Conservation (phyloP, 73 alveolate species). For the Paramecium pentaurelia region DNA sequence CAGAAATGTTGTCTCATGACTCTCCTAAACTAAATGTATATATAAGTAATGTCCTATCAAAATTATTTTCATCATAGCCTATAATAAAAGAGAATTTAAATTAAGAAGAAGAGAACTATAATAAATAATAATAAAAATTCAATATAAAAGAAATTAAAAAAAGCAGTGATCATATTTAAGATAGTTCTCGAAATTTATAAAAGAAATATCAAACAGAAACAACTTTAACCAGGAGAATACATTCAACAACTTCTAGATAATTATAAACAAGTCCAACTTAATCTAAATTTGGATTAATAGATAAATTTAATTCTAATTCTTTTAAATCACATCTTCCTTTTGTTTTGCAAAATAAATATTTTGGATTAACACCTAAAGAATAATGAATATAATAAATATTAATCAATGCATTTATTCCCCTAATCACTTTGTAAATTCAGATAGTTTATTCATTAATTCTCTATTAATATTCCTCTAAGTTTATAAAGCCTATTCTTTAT, state of each 20-base stretch:
- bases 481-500: slow-evolving; percentile 47
- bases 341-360: not conserved
- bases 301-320: not conserved
- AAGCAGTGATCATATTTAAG: not conserved
- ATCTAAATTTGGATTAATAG: not conserved
- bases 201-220: not conserved
- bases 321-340: not conserved
- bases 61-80: not conserved
- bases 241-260: not conserved
- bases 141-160: not conserved
- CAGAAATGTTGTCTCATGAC: not conserved
- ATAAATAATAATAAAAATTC: not conserved
- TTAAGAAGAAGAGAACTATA: not conserved
- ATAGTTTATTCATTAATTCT: slow-evolving; percentile 19
- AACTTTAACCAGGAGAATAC: not conserved
- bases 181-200: not conserved
- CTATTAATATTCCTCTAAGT: slow-evolving; percentile 51
- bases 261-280: not conserved
- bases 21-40: not conserved
- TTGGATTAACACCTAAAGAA: not conserved
- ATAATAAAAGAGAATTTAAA: not conserved
- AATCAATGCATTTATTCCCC: not conserved
- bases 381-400: not conserved
- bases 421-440: not conserved
- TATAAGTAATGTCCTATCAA: not conserved